A percentile compares a stretch with the other conserved stretches of the same genome.
Evolutionary conservation across 2,329 filamentous ascomycete species (phyloP).

Genomic region (Lasiodiplodia sp.): DNA sequence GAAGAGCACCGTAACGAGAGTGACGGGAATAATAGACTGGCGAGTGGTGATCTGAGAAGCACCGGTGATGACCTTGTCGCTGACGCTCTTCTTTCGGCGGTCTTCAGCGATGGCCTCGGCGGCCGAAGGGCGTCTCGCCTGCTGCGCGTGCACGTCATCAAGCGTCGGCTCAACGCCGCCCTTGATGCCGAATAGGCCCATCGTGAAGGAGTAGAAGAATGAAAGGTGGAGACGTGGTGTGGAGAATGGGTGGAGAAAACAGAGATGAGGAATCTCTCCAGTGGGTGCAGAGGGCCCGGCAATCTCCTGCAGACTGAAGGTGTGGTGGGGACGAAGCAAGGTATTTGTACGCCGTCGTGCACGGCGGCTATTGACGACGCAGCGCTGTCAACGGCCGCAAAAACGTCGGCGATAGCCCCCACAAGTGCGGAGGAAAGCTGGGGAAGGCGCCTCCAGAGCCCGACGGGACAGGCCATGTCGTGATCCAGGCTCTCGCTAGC

Average conservation of each 20-base stretch:
- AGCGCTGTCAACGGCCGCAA: neutral
- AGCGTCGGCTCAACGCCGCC: constrained; percentile 44
- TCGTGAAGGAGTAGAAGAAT: neutral
- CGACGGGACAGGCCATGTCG: constrained; percentile 1
- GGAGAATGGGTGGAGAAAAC: neutral
- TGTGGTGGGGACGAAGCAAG: neutral
- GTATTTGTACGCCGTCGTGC: constrained; percentile 20
- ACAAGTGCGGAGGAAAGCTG: constrained; percentile 11
- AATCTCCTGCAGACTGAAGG: neutral
- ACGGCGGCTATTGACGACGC: neutral
- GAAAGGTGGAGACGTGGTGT: neutral
- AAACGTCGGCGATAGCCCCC: neutral
- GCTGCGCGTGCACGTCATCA: constrained; percentile 46
- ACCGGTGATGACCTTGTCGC: constrained; percentile 45
- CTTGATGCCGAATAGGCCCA: constrained; percentile 35
- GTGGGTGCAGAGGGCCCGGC: constrained; percentile 6
- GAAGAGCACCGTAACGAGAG: constrained; percentile 57
- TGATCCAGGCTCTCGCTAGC: constrained; percentile 17
- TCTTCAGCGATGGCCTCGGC: constrained; percentile 44
- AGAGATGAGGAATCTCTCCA: neutral
- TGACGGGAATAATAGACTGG: constrained; percentile 58
- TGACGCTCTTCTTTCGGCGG: constrained; percentile 44
- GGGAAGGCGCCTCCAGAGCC: constrained; percentile 3
- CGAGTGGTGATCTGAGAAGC: constrained; percentile 51
- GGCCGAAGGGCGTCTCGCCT: constrained; percentile 45